Conservation (phyloP, 768 basidiomycete species). For the Russula abietina region DNA sequence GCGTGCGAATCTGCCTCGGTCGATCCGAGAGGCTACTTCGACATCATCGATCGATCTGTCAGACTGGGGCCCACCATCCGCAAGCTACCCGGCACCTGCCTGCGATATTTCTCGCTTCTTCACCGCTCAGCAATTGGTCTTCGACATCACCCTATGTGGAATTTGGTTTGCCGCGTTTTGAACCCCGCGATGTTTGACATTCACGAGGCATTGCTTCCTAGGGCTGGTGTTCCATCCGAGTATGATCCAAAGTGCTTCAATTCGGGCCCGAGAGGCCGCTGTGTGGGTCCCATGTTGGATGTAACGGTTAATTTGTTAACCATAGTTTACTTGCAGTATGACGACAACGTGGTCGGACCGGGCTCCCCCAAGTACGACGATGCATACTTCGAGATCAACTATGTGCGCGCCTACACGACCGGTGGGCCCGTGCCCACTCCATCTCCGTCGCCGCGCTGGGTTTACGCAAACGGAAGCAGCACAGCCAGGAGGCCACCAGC, state of each 20-base stretch:
- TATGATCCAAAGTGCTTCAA: constrained; percentile 42
- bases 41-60: constrained; percentile 35
- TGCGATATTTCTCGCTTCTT: constrained; percentile 45
- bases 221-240: constrained; percentile 46
- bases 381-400: constrained; percentile 64
- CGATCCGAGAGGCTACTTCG: constrained; percentile 31
- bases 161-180: constrained; percentile 35
- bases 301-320: not conserved
- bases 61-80: constrained; percentile 43
- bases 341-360: constrained; percentile 49
- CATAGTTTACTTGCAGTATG: constrained; percentile 34
- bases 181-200: not conserved
- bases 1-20: constrained; percentile 37
- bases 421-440: constrained; percentile 24
- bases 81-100: constrained; percentile 35
- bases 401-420: constrained; percentile 54
- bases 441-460: constrained; percentile 16
- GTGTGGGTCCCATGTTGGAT: constrained; percentile 32
- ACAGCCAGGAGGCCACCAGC: not conserved
- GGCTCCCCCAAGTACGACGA: constrained; percentile 50
- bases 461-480: constrained; percentile 6
- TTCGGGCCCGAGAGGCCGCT: constrained; percentile 36
- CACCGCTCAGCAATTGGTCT: constrained; percentile 44
- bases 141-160: constrained; percentile 57
- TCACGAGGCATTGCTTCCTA: constrained; percentile 24